These are phyloP conservation scores for Trypethelium eluteriae DNA, from an alignment of 495 filamentous ascomycete species.

Conservation along the genomic window DNA sequence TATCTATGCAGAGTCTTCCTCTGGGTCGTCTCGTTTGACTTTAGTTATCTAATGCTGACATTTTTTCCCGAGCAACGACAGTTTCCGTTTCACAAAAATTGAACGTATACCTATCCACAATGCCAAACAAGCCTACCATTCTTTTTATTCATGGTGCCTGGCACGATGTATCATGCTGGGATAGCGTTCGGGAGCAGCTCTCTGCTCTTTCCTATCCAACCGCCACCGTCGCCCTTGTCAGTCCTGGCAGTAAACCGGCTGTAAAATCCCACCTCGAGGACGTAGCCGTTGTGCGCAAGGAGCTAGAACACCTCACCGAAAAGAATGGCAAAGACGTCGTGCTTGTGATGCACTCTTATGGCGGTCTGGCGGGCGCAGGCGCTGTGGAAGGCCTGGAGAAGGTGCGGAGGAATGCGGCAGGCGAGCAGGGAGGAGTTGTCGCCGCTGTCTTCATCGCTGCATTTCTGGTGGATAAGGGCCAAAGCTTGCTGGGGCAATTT, in stretches of 20 bases:
- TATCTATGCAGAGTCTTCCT: no score
- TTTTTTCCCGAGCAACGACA: not conserved
- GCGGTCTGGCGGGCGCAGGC: not conserved
- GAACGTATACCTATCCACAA: not conserved
- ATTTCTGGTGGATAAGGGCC: constrained; percentile 12
- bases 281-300: not conserved
- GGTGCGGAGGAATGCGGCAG: not conserved
- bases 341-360: constrained; percentile 15
- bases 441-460: constrained; percentile 1
- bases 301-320: not conserved
- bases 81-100: not conserved
- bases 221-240: not conserved
- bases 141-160: not conserved
- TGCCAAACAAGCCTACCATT: not conserved
- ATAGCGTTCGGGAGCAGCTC: not conserved
- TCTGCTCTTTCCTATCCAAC: constrained; percentile 1
- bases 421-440: not conserved
- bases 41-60: not conserved
- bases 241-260: constrained; percentile 2
- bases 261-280: not conserved
- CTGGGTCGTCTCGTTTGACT: not conserved
- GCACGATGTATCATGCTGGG: constrained; percentile 1
- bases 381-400: constrained; percentile 2
- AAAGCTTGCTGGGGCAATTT: constrained; percentile 3
- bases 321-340: constrained; percentile 12